Evolutionary conservation across 768 basidiomycete genomes (phyloP), one percentile per base, ranked within the genome.

Genomic region (Candolleomyces efflorescens): DNA sequence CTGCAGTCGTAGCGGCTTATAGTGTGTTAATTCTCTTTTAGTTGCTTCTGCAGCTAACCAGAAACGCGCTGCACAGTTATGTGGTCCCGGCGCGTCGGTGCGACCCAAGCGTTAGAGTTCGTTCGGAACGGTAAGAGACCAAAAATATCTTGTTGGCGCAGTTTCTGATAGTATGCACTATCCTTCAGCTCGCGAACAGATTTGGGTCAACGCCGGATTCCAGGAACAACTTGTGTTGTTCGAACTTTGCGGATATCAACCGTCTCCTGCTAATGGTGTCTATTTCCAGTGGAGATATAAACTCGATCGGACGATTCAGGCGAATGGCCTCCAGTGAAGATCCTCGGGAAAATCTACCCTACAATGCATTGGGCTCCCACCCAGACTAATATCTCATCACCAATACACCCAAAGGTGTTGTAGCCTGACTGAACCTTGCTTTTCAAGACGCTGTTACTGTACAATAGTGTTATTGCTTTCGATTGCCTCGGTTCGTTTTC

Each of bases 141-240:
- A 36, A 47, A 23, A 53, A 39, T 54, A 44, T 44, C 15, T n/a
- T 20, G 45, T 24, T 22, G 58, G 44, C 49, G 24, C n/a, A 55
- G 36, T 47, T 57, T 58, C 12, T n/a, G n/a, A 58, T 20, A 11
- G 32, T 32, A 7, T 57, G 15, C 10, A 12, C 17, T n/a, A 23
- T 37, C 6, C 32, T 60, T 52, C 63, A 90, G 88, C 82, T 49
- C 85, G 88, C 50, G 84, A 88, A 69, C 86, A 89, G 65, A 87
- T 89, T 53, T 90, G 88, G 87, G 81, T 83, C 59, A 87, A 83
- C 60, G 81, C 86, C n/a, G 89, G 88, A 45, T 90, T 90, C 69
- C 83, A 87, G 57, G 86, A 89, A 71, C 89, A 91, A 63, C 79
- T 91, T 24, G 83, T 89, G 36, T 73, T 91, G 48, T 90, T 88